Evolutionary conservation across 2,329 filamentous ascomycete species (phyloP), one percentile per base, ranked within the genome.

Genomic region (Emmonsiellopsis sp.): DNA sequence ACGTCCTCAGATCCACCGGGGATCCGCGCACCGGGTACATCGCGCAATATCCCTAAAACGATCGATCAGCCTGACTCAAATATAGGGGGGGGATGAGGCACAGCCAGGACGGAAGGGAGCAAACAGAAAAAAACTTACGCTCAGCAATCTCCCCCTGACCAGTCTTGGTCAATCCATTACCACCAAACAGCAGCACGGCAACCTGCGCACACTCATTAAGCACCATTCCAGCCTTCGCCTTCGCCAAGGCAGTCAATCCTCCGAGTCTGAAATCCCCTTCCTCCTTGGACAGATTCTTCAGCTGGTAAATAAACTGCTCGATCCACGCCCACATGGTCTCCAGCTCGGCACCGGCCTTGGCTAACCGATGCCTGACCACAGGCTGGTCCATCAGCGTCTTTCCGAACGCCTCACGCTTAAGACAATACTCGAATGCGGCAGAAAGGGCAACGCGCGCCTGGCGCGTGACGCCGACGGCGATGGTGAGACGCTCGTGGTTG

Each of bases 1-100:
- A 89, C 85, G 64, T 89, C 86, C 64, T 89, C 86, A 5, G 79
- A 83, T 1, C 86, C 85, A 49, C 85, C 85, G 0, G 83, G 83
- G 44, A 86, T 83, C 40, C 80, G 70, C 1, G 78, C 74, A 1
- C 79, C 81, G 1, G 81, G 80, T 0, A 85, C 82, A 61, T 87
- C 83, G 27, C 82, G 75, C 59, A 80, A 81, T 42, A 85, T 81
- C 57, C 76, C 80, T 82, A 56, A 3, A 49, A 33, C 45, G 43
- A 34, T 50, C 47, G 42, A 27, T 43, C 40, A 7, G 13, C 39
- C 10, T 4, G 17, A 61, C 64, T 47, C 9, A 32, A 31, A 49
- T 14, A 49, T 33, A 5, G 3, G 21, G 21, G 21, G 21, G 21
- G 2, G 2, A 27, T 17, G 17, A 17, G 17, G 17, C 53, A 46